Percentiles rank a stretch among this genome's conserved stretches.
Conservation (phyloP, 2,329 filamentous ascomycete genomes). For the Hypoxylon sp. region DNA sequence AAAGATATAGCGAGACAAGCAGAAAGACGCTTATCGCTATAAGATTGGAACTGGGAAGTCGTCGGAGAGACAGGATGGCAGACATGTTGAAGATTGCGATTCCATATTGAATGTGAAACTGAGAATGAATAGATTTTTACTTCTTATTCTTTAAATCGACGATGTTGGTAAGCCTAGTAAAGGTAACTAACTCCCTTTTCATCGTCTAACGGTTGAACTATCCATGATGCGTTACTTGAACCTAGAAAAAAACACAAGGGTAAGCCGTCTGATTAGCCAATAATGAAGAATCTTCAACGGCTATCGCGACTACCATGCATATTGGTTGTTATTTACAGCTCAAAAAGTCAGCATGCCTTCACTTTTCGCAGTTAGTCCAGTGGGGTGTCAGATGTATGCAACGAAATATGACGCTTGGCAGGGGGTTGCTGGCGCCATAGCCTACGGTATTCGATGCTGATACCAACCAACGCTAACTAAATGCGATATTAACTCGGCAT, state of each 20-base stretch:
- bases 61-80: constrained; percentile 26
- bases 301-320: neutral
- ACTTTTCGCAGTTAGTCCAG: neutral
- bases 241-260: neutral
- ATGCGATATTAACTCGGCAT: neutral
- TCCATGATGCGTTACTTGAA: neutral
- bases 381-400: neutral
- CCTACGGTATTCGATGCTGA: neutral
- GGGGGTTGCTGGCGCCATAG: neutral
- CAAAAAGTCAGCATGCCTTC: constrained; percentile 4
- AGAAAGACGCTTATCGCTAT: constrained; percentile 26
- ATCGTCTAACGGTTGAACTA: neutral
- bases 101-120: constrained; percentile 1
- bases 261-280: neutral
- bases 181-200: neutral
- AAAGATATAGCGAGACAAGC: constrained; percentile 27
- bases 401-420: neutral
- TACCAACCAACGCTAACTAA: neutral
- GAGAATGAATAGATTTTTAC: constrained; percentile 1
- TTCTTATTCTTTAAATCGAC: constrained; percentile 3
- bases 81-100: constrained; percentile 12
- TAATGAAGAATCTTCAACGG: neutral
- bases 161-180: neutral
- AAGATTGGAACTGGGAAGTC: constrained; percentile 13
- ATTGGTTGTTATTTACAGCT: constrained; percentile 1